Conservation (phyloP, 345 rosid genomes). For the Balakata baccata region DNA sequence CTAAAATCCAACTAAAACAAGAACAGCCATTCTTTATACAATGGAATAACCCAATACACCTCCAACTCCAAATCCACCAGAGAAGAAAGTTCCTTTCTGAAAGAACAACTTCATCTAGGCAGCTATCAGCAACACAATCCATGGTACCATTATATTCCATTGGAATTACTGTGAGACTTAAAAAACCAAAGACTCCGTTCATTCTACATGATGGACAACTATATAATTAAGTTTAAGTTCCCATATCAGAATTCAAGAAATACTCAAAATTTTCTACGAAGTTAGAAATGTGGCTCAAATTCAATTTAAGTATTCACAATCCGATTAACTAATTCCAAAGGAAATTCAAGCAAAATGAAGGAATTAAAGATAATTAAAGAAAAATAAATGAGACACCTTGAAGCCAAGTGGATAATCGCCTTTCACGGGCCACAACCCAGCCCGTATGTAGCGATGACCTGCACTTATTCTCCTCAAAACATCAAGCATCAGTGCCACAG, state of each 20-base stretch:
- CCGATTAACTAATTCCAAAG: background rate
- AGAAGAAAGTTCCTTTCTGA: too few relatives aligned
- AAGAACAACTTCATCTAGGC: too few relatives aligned
- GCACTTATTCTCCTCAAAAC: conserved; percentile 7
- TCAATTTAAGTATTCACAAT: background rate
- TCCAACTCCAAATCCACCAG: too few relatives aligned
- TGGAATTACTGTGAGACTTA: too few relatives aligned
- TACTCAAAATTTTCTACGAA: background rate
- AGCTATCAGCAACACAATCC: too few relatives aligned
- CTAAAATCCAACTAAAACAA: too few relatives aligned
- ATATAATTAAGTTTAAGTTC: background rate
- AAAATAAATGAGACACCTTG: conserved; percentile 14
- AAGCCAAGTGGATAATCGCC: conserved; percentile 23
- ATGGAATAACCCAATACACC: too few relatives aligned
- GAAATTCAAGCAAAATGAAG: background rate
- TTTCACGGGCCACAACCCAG: conserved; percentile 17
- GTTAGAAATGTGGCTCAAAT: too few relatives aligned
- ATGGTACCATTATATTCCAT: too few relatives aligned
- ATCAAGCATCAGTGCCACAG: background rate
- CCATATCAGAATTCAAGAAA: background rate
- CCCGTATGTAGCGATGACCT: conserved; percentile 7
- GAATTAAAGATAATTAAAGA: background rate
- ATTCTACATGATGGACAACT: too few relatives aligned
- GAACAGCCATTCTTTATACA: too few relatives aligned
- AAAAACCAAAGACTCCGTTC: too few relatives aligned